phyloP scores from a whole-genome alignment of 345 rosid genomes.

The Sisymbrium altissimum region DNA sequence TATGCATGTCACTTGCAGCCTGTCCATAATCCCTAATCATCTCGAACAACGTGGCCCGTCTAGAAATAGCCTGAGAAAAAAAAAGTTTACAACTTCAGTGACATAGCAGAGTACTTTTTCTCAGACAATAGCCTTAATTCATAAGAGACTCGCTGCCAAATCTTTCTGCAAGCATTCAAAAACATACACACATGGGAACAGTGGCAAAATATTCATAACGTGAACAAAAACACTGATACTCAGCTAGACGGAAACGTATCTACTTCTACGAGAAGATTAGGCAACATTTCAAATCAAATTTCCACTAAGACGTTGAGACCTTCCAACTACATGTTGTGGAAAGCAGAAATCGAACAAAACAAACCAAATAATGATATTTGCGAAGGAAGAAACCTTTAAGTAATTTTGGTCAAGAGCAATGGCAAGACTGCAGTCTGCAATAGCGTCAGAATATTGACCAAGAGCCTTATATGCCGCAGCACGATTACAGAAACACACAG shows the following conservation, averaged over 20 bases:
- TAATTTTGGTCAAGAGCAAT: constrained; percentile 87
- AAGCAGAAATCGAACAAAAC: neutral
- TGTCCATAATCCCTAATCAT: constrained; percentile 86
- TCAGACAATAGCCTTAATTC: neutral
- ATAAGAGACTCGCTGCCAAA: neutral
- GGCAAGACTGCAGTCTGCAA: constrained; percentile 97
- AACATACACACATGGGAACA: neutral
- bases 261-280: neutral
- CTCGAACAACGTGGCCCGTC: constrained; percentile 80
- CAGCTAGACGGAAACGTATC: neutral
- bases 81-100: neutral
- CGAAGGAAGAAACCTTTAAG: constrained; percentile 57
- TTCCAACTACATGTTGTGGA: constrained; percentile 7
- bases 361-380: constrained; percentile 3
- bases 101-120: neutral
- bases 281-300: constrained; percentile 2
- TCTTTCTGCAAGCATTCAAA: neutral
- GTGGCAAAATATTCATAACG: constrained; percentile 1
- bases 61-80: constrained; percentile 70
- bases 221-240: constrained; percentile 3
- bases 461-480: constrained; percentile 88
- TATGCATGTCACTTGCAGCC: constrained; percentile 75
- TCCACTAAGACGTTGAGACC: neutral
- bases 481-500: constrained; percentile 94
- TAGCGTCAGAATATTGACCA: constrained; percentile 81